Evolutionary conservation across 345 rosid genomes (phyloP).

Genomic region (Balakata baccata): DNA sequence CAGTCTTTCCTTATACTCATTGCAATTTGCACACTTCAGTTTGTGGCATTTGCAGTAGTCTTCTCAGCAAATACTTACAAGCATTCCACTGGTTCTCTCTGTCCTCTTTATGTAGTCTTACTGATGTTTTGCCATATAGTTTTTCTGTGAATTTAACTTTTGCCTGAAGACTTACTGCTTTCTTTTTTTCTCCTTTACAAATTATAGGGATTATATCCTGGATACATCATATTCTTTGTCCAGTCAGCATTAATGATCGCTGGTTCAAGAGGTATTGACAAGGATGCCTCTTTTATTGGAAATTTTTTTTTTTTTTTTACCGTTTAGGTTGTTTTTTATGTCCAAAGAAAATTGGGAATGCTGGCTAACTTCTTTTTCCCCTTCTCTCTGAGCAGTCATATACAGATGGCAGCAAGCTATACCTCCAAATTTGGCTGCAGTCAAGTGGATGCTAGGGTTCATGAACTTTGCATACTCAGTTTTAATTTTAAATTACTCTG

Average conservation of each 20-base stretch:
- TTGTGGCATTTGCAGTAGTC: background rate
- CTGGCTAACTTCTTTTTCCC: background rate
- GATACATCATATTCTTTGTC: slow-evolving; percentile 85
- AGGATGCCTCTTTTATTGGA: background rate
- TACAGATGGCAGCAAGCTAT: slow-evolving; percentile 90
- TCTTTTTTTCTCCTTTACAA: background rate
- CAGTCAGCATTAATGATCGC: slow-evolving; percentile 96
- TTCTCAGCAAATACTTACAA: background rate
- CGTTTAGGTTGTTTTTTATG: slow-evolving; percentile 1
- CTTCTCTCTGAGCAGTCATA: slow-evolving; percentile 45
- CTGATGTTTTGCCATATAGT: background rate
- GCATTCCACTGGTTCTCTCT: background rate
- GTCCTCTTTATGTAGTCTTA: background rate
- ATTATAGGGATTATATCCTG: slow-evolving; percentile 88
- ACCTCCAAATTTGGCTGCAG: slow-evolving; percentile 45
- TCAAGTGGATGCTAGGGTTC: slow-evolving; percentile 50
- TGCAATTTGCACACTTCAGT: too few species aligned
- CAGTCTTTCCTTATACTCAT: too few species aligned
- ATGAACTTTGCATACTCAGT: slow-evolving; percentile 64
- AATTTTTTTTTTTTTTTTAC: background rate
- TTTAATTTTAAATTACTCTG: slow-evolving; percentile 74
- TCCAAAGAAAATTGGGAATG: background rate
- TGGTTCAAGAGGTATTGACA: slow-evolving; percentile 74
- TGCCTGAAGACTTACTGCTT: background rate
- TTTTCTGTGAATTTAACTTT: background rate